These are phyloP conservation scores for Nymphaea colorata DNA, from an alignment of 164 flowering plant genomes.

Conservation along the genomic window DNA sequence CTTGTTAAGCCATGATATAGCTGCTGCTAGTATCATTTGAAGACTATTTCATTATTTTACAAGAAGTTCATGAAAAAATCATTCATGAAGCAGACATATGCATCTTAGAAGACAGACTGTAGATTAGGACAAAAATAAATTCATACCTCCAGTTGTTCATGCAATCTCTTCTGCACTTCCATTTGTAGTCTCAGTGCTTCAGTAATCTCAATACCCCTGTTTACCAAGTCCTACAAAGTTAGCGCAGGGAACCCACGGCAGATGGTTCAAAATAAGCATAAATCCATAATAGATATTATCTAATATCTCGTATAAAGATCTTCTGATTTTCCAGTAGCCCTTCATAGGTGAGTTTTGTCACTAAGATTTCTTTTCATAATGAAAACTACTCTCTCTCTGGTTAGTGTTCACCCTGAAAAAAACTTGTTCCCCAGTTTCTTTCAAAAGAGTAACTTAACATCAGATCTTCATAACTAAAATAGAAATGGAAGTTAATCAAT, in stretches of 20 bases:
- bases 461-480: too few species aligned
- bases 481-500: too few species aligned
- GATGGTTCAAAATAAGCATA: not conserved
- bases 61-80: too few species aligned
- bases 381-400: not conserved
- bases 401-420: too few species aligned
- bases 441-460: too few species aligned
- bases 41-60: too few species aligned
- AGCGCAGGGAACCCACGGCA: not conserved
- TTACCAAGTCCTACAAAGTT: not conserved
- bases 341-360: not conserved
- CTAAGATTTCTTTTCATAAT: not conserved
- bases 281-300: not conserved
- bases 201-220: conserved; percentile 41
- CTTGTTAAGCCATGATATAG: too few species aligned
- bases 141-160: conserved; percentile 76
- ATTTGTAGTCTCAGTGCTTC: conserved; percentile 76
- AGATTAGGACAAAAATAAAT: not conserved
- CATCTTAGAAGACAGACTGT: not conserved
- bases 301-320: not conserved
- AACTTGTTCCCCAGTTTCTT: too few species aligned
- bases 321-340: not conserved
- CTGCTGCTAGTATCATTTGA: too few species aligned
- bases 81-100: too few species aligned
- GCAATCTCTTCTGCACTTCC: conserved; percentile 68